Conservation (phyloP, 768 basidiomycete species). For the Postia placenta region DNA sequence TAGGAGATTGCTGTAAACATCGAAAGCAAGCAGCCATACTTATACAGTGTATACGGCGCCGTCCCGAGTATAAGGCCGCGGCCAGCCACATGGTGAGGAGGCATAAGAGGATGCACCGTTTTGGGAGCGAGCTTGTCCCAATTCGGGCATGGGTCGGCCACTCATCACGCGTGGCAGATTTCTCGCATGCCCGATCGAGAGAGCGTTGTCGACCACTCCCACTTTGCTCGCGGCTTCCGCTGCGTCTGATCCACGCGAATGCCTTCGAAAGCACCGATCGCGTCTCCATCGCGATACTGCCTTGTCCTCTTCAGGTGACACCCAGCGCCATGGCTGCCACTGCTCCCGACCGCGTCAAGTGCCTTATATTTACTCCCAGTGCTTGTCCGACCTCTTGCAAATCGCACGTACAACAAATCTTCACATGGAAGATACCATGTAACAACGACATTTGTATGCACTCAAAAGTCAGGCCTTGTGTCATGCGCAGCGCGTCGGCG, state of each 20-base stretch:
- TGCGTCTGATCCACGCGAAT: neutral
- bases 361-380: too few species aligned
- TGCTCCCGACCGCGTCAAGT: too few species aligned
- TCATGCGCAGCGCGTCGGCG: too few species aligned
- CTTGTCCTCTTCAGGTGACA: neutral
- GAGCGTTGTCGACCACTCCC: conserved; percentile 11
- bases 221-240: too few species aligned
- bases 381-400: too few species aligned
- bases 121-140: conserved; percentile 21
- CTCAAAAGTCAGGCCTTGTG: too few species aligned
- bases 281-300: conserved; percentile 12
- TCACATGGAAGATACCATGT: too few species aligned
- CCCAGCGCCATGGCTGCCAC: too few species aligned
- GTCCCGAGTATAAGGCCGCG: conserved; percentile 18
- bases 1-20: neutral
- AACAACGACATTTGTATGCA: too few species aligned
- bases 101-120: conserved; percentile 25
- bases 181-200: conserved; percentile 7
- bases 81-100: conserved; percentile 14
- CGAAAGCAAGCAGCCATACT: conserved; percentile 6
- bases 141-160: conserved; percentile 13
- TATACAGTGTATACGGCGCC: conserved; percentile 15
- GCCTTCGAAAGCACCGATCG: neutral
- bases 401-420: too few species aligned
- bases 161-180: conserved; percentile 8